Evolutionary conservation across 495 filamentous ascomycete genomes (phyloP), one percentile per base, ranked within the genome.

Genomic region (Penicilliopsis zonata): DNA sequence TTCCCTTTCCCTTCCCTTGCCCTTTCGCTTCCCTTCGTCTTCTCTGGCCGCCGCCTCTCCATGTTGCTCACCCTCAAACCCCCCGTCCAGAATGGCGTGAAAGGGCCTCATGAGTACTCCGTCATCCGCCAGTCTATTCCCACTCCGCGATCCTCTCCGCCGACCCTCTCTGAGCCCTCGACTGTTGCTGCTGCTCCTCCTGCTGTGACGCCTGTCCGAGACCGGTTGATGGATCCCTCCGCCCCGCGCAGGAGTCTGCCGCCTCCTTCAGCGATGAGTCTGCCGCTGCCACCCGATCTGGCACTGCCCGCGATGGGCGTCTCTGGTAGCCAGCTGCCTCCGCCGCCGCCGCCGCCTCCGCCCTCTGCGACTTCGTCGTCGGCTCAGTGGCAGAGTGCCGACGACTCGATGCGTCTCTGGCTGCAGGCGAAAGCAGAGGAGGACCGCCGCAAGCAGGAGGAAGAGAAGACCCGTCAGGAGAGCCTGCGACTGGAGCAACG

Each of bases 401-500:
- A 94, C 40, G 80, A 88, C 20, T 71, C 79, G 13, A 80, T 86
- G 79, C 74, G 76, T 36, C 74, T 69, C 38, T 95, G 83, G 85
- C 65, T 94, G 2, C 51, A 69, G 29, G 82, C 86, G 9, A 92
- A 82, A 58, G 66, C 74, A 2, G 88, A 95, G 55, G 88, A 94
- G 42, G 84, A 90, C 37, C 73, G 72, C 39, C 73, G 80, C 44
- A 82, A 65, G 48, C 82, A 88, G 52, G 86, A 95, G 52, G 83
- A 90, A 53, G 82, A 94, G 53, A 83, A 71, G 63, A 93, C 83
- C 14, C 70, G 76, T 33, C 86, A 94, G 49, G 86, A 88, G 51
- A 61, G 65, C 14, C 59, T 80, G 18, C 69, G 74, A 27, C 55
- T 93, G 27, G 88, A 95, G 50, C 82, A 84, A 52, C 74, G 88